These are phyloP conservation scores for Komagataella pastoris DNA, from an alignment of 805 yeast species.

Conservation along the genomic window DNA sequence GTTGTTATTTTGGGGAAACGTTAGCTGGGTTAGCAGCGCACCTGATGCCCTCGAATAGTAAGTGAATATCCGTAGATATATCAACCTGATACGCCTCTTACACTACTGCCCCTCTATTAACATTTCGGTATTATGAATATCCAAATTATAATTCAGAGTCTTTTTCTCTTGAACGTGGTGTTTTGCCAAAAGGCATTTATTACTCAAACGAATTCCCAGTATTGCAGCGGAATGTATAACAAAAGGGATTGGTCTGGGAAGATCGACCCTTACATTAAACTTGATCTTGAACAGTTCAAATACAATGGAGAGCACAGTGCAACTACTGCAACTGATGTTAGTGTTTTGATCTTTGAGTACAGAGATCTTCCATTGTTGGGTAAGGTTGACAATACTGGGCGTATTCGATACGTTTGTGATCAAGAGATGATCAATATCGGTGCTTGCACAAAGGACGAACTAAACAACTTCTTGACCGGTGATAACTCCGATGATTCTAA, in stretches of 20 bases:
- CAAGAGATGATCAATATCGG: conserved; percentile 41
- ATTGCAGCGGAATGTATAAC: conserved; percentile 85
- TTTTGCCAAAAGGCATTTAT: conserved; percentile 37
- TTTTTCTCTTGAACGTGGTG: conserved; percentile 8
- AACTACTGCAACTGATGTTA: conserved; percentile 23
- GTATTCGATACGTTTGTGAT: conserved; percentile 60
- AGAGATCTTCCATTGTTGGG: conserved; percentile 67
- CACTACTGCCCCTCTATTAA: background rate
- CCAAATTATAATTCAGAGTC: background rate
- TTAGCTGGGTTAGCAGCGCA: background rate
- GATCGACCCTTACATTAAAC: conserved; percentile 45
- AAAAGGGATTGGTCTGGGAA: conserved; percentile 81
- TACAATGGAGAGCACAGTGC: conserved; percentile 16
- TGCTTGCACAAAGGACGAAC: conserved; percentile 39
- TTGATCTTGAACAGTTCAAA: conserved; percentile 23
- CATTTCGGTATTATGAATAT: background rate
- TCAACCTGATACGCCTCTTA: background rate
- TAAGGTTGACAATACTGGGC: conserved; percentile 24
- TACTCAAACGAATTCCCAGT: conserved; percentile 40
- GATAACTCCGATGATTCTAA: conserved; percentile 19
- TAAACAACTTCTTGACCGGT: conserved; percentile 51
- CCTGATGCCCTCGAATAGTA: background rate
- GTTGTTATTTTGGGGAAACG: background rate
- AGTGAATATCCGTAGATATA: background rate
- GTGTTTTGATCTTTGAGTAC: conserved; percentile 75